phyloP scores from a whole-genome alignment of 1,284 basidiomycete species.

The Cutaneotrichosporon sp. region DNA sequence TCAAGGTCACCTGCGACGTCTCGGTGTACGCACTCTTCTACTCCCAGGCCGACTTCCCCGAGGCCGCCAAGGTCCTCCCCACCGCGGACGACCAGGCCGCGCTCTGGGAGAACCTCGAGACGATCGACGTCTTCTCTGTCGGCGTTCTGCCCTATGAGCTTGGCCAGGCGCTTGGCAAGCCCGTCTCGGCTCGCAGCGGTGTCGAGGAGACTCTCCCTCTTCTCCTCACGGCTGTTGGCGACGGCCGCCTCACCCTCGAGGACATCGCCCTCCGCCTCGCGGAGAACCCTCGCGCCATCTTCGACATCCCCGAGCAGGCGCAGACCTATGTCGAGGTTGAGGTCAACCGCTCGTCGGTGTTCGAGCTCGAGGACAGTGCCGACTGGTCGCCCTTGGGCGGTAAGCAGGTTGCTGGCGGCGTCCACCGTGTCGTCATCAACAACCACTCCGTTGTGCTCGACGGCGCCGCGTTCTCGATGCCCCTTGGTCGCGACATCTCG shows the following conservation, averaged over 20 bases:
- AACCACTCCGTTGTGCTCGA: conserved; percentile 91
- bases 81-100: conserved; percentile 74
- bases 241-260: conserved; percentile 76
- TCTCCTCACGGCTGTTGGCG: conserved; percentile 79
- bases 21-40: conserved; percentile 93
- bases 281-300: conserved; percentile 91
- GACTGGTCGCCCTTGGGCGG: conserved; percentile 84
- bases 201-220: conserved; percentile 85
- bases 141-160: conserved; percentile 80
- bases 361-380: conserved; percentile 56
- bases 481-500: conserved; percentile 77
- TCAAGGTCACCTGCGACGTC: conserved; percentile 96
- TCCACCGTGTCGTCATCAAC: conserved; percentile 89
- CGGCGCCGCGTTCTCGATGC: conserved; percentile 66
- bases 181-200: conserved; percentile 71
- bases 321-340: conserved; percentile 93
- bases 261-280: conserved; percentile 78
- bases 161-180: conserved; percentile 66
- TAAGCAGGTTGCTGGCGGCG: conserved; percentile 66
- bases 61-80: conserved; percentile 66
- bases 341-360: conserved; percentile 70
- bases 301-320: conserved; percentile 80
- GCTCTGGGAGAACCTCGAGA: conserved; percentile 81
- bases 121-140: conserved; percentile 89
- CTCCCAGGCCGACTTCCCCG: conserved; percentile 70